Evolutionary conservation across 192 early-diverging fungal species (phyloP).

Genomic region (Linnemannia zychae): DNA sequence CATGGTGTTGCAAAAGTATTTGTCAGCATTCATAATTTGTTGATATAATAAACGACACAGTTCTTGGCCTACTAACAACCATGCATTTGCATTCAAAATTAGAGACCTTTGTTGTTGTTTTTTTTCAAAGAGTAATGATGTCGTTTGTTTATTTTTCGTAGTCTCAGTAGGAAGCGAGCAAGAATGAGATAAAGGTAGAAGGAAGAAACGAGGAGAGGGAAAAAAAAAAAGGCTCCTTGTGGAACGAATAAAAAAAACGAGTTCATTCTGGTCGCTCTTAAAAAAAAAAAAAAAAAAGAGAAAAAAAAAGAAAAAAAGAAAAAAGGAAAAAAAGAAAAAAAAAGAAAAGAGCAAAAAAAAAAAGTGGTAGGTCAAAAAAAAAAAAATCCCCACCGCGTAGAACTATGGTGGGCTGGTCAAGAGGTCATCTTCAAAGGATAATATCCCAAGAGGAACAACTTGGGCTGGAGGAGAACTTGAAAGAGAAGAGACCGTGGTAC

Average conservation of each 20-base stretch:
- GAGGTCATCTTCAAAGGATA: slow-evolving; percentile 20
- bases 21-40: too few species aligned
- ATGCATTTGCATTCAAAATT: too few species aligned
- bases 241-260: slow-evolving; percentile 14
- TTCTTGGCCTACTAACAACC: too few species aligned
- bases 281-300: not conserved
- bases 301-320: not conserved
- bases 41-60: too few species aligned
- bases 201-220: not conserved
- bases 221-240: not conserved
- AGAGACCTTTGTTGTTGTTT: too few species aligned
- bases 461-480: slow-evolving; percentile 14
- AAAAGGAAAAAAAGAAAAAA: not conserved
- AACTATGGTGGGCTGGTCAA: slow-evolving; percentile 19
- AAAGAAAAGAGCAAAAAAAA: not conserved
- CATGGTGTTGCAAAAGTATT: too few species aligned
- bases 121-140: not conserved
- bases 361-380: not conserved
- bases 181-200: not conserved
- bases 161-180: not conserved
- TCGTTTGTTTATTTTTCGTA: slow-evolving; percentile 9
- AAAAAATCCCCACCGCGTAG: slow-evolving; percentile 15
- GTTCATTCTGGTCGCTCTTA: not conserved
- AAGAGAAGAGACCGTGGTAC: not conserved
- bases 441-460: slow-evolving; percentile 1